Percentiles rank a stretch among this genome's conserved stretches.
phyloP scores from a whole-genome alignment of 768 basidiomycete genomes.

The Clitopilus hobsonii region DNA sequence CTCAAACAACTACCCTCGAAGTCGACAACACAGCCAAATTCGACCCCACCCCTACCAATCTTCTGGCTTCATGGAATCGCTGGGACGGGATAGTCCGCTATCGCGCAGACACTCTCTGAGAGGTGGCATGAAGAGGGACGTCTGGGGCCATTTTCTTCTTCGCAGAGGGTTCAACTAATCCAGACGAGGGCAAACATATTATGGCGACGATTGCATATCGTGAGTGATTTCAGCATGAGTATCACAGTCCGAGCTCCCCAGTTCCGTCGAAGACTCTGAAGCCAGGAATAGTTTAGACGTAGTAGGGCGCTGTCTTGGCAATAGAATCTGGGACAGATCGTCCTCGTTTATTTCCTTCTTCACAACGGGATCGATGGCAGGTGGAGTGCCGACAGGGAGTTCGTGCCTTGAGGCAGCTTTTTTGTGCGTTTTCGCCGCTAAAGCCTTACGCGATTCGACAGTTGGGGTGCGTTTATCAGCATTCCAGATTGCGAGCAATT shows the following conservation, averaged over 20 bases:
- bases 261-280: neutral
- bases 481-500: conserved; percentile 32
- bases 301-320: neutral
- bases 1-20: neutral
- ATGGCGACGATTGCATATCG: neutral
- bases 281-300: neutral
- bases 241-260: neutral
- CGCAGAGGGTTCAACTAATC: neutral
- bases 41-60: neutral
- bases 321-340: neutral
- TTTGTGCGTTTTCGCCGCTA: conserved; percentile 21
- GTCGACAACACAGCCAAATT: neutral
- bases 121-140: neutral
- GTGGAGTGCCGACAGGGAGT: conserved; percentile 29
- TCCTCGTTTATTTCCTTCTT: neutral
- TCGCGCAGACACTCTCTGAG: neutral
- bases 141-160: neutral
- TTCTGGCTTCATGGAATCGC: neutral
- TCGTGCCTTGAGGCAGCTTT: conserved; percentile 26
- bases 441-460: conserved; percentile 24
- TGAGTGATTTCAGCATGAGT: neutral
- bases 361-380: conserved; percentile 9
- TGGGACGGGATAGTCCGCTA: neutral
- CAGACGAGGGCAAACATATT: neutral
- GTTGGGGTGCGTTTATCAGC: conserved; percentile 31